Evolutionary conservation across 2,329 filamentous ascomycete species (phyloP).

Genomic region (Calcarisporium arbuscula): DNA sequence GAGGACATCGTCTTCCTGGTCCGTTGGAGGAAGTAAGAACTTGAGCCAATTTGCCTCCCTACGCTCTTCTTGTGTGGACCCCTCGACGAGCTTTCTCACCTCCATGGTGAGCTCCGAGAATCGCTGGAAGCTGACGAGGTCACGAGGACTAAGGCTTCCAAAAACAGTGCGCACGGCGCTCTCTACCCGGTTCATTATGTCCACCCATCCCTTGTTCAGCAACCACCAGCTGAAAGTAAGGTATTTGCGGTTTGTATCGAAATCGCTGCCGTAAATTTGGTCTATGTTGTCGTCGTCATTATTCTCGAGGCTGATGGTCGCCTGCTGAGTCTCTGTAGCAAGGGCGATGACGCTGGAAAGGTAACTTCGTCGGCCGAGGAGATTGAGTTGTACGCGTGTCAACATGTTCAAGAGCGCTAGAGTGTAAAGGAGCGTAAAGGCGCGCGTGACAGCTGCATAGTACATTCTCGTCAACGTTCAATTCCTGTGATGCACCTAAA

Average conservation of each 20-base stretch:
- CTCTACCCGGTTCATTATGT: conserved; percentile 75
- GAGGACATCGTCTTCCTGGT: conserved; percentile 78
- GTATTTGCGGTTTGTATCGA: conserved; percentile 92
- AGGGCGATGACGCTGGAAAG: conserved; percentile 91
- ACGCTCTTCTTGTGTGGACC: conserved; percentile 37
- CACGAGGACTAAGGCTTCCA: conserved; percentile 79
- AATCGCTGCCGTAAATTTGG: conserved; percentile 83
- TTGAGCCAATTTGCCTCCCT: conserved; percentile 63
- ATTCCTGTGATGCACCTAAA: neutral
- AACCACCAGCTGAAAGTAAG: conserved; percentile 98
- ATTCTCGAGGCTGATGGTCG: conserved; percentile 84
- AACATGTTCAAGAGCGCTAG: conserved; percentile 83
- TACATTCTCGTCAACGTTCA: neutral
- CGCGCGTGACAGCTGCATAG: conserved; percentile 70
- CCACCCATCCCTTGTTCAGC: conserved; percentile 81
- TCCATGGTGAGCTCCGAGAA: conserved; percentile 76
- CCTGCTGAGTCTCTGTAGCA: conserved; percentile 66
- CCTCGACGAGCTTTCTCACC: conserved; percentile 80
- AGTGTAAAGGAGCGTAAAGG: conserved; percentile 89
- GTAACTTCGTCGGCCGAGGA: conserved; percentile 91
- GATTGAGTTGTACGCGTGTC: conserved; percentile 92
- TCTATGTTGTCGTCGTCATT: conserved; percentile 83
- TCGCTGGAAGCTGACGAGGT: conserved; percentile 75
- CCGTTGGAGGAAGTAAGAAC: conserved; percentile 72
- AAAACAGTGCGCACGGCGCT: conserved; percentile 85